Percentiles rank a stretch among this genome's conserved stretches.
phyloP scores from a whole-genome alignment of 768 basidiomycete species.

The Amanita thiersii region DNA sequence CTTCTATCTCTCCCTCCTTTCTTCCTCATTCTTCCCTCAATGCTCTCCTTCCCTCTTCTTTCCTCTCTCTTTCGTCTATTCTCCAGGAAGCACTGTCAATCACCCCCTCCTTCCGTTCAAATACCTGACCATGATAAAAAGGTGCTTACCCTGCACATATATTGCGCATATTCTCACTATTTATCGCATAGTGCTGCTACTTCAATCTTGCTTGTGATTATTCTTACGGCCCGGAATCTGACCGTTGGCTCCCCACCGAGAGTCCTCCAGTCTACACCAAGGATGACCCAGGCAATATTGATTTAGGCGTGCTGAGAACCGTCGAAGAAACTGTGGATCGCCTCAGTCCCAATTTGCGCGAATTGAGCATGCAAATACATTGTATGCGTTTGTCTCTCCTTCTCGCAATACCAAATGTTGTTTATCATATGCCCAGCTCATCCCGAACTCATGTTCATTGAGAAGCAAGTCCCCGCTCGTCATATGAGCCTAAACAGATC shows the following conservation, averaged over 20 bases:
- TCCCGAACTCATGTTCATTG: conserved; percentile 61
- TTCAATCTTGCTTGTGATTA: conserved; percentile 39
- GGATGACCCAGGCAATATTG: conserved; percentile 13
- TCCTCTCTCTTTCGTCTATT: conserved; percentile 21
- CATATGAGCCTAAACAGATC: conserved; percentile 8
- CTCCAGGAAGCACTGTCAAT: conserved; percentile 16
- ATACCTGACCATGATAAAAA: conserved; percentile 9
- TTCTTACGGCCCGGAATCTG: conserved; percentile 20
- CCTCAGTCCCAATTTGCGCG: conserved; percentile 44
- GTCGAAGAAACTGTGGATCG: conserved; percentile 48
- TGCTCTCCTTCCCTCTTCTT: conserved; percentile 16
- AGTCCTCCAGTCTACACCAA: conserved; percentile 34
- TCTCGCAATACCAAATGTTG: too few species aligned
- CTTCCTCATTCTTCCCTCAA: conserved; percentile 6
- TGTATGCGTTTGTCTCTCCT: conserved; percentile 31
- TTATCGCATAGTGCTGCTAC: conserved; percentile 14
- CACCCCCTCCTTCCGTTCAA: too few species aligned
- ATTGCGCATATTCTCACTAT: neutral
- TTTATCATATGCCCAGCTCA: conserved; percentile 15
- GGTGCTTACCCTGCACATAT: conserved; percentile 1
- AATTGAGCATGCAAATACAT: conserved; percentile 66
- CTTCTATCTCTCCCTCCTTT: conserved; percentile 6
- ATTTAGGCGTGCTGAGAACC: conserved; percentile 35
- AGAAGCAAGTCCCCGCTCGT: conserved; percentile 36
- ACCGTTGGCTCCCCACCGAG: conserved; percentile 21